Base-by-base conservation (phyloP, 495 filamentous ascomycete species). In the Tuber indicum region DNA sequence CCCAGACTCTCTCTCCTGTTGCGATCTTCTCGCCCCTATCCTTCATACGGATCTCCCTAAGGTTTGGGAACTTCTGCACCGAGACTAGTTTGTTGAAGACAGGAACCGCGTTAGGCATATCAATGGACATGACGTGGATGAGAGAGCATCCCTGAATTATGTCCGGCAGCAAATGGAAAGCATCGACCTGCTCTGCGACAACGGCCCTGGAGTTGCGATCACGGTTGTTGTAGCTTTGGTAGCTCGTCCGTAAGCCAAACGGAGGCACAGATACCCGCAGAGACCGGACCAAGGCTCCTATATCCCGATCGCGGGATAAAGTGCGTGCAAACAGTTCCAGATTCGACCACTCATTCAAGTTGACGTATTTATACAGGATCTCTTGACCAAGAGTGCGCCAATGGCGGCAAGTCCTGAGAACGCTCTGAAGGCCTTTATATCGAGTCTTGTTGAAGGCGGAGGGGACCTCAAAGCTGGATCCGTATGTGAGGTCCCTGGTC, bases 1-100 rank as follows among this genome's bases (percentile, higher is more conserved):
- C 72, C 80, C 80, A 81, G 39, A 66, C 58, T 12, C 58, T 66
- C 26, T 66, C 58, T 32, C 58, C 58, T 17, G 58, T 66, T 32
- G 58, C 77, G 42, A 80, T 73, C 45, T 74, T 78, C 74, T 80
- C 79, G 26, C 78, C 79, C 58, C 74, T 74, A 26, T 80, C 78
- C 78, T 76, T 80, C 12, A 80, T 80, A 66, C 79, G 78, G 47
- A 80, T 76, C 39, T 80, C 78, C 47, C 78, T 73, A 77, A 80
- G 78, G 47, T 79, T 80, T 2, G 62, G 78, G 69, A 80, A 79
- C 72, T 76, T 32, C 26, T 66, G 58, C 58, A 0, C 32, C 58
- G 58, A 66, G n/a, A 66, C 58, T 6, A 66, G 58, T 6, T 32
- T 66, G 26, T 66, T 66, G 58, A 66, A 66, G 16, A n/a, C 58